Conservation (phyloP, 305 asterid genomes). For the Fraxinus angustifolia region DNA sequence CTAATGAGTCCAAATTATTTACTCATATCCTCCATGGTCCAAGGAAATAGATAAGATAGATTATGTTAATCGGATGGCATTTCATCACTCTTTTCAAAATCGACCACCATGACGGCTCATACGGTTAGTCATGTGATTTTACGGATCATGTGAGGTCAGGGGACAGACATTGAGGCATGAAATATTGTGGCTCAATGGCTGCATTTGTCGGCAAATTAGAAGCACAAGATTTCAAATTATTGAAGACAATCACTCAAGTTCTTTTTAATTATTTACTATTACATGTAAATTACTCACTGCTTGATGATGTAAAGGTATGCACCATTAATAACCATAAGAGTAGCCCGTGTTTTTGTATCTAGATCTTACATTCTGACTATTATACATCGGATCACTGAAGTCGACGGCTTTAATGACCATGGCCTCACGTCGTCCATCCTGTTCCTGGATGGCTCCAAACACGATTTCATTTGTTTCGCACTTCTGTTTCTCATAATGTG, state of each 20-base stretch:
- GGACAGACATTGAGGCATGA: constrained; percentile 16
- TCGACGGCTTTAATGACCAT: constrained; percentile 72
- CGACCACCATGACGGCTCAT: background rate
- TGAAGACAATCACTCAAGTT: background rate
- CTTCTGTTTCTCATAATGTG: constrained; percentile 55
- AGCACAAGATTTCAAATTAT: background rate
- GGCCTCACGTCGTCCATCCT: constrained; percentile 55
- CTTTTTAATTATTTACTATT: background rate
- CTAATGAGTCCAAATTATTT: constrained; percentile 14
- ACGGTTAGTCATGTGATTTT: too few species aligned
- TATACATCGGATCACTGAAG: constrained; percentile 33
- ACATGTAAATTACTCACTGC: background rate
- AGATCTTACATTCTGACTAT: constrained; percentile 31
- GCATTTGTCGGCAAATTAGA: constrained; percentile 26
- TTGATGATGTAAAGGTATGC: background rate
- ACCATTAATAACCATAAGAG: constrained; percentile 45
- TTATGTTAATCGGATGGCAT: background rate
- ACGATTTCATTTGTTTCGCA: constrained; percentile 74
- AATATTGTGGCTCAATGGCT: constrained; percentile 17
- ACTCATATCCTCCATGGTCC: constrained; percentile 23
- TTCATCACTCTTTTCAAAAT: background rate
- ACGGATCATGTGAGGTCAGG: background rate
- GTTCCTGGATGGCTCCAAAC: constrained; percentile 92
- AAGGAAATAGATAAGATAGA: constrained; percentile 29
- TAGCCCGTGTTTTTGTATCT: constrained; percentile 61